Percentiles rank a stretch among this genome's conserved stretches.
These are phyloP conservation scores for Mycena olivaceomarginata DNA, from an alignment of 768 basidiomycete genomes.

Conservation along the genomic window DNA sequence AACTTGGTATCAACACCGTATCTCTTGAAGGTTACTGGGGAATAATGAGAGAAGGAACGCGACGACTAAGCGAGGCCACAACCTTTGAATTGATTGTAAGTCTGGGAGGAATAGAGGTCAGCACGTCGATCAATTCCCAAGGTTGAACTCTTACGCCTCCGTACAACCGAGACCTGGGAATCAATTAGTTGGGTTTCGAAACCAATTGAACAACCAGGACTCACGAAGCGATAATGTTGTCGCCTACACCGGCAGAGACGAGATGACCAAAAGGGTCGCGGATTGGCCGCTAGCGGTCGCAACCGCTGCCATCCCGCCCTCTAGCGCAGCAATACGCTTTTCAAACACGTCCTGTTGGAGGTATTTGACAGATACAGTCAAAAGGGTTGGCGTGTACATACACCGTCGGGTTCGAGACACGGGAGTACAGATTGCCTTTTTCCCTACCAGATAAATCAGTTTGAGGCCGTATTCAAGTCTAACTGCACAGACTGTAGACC, in stretches of 20 bases:
- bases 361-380: too few species aligned
- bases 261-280: slow-evolving; percentile 78
- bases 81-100: slow-evolving; percentile 82
- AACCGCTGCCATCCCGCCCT: background rate
- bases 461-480: too few species aligned
- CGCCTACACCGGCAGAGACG: slow-evolving; percentile 66
- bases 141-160: slow-evolving; percentile 62
- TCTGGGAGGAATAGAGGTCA: slow-evolving; percentile 55
- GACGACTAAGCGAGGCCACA: background rate
- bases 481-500: slow-evolving; percentile 10
- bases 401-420: slow-evolving; percentile 76
- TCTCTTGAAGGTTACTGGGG: slow-evolving; percentile 71
- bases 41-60: background rate
- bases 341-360: background rate
- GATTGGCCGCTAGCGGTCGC: slow-evolving; percentile 57
- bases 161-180: slow-evolving; percentile 69
- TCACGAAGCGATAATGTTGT: slow-evolving; percentile 80
- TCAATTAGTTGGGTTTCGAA: background rate
- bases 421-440: slow-evolving; percentile 71
- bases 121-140: background rate
- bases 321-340: background rate
- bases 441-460: slow-evolving; percentile 49
- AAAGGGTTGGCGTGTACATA: slow-evolving; percentile 50
- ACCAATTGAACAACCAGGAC: slow-evolving; percentile 34
- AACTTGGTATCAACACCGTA: slow-evolving; percentile 75